phyloP scores from a whole-genome alignment of 1,284 basidiomycete genomes.

The Hymenochaete sp. region DNA sequence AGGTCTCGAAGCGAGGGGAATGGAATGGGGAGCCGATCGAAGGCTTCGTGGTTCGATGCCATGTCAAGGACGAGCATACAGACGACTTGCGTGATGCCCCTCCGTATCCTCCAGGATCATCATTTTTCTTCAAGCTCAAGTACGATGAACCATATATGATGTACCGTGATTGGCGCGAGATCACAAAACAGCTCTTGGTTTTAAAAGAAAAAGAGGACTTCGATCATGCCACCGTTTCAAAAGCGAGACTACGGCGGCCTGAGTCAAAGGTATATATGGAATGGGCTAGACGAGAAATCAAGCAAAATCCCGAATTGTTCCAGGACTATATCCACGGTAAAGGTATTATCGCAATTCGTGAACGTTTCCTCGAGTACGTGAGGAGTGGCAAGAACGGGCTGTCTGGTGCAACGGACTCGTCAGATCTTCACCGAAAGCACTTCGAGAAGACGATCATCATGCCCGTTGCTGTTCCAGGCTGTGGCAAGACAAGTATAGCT shows the following conservation, averaged over 20 bases:
- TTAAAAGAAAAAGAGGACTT: slow-evolving; percentile 28
- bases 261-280: slow-evolving; percentile 61
- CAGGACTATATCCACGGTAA: slow-evolving; percentile 58
- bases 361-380: slow-evolving; percentile 71
- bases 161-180: slow-evolving; percentile 96
- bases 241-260: slow-evolving; percentile 51
- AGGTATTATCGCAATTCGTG: slow-evolving; percentile 80
- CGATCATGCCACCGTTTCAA: slow-evolving; percentile 36
- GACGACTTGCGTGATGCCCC: slow-evolving; percentile 24
- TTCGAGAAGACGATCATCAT: slow-evolving; percentile 81
- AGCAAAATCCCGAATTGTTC: slow-evolving; percentile 55
- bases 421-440: slow-evolving; percentile 23
- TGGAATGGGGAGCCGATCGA: slow-evolving; percentile 89
- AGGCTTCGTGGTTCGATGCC: slow-evolving; percentile 91
- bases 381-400: slow-evolving; percentile 31
- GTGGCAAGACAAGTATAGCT: slow-evolving; percentile 85
- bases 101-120: slow-evolving; percentile 71
- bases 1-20: slow-evolving; percentile 57
- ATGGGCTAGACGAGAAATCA: slow-evolving; percentile 70
- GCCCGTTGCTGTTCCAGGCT: slow-evolving; percentile 88
- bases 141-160: slow-evolving; percentile 99
- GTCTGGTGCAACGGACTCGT: neutral
- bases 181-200: slow-evolving; percentile 72
- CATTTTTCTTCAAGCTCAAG: slow-evolving; percentile 99
- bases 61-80: slow-evolving; percentile 39